Evolutionary conservation across 2,329 filamentous ascomycete species (phyloP).

Genomic region (Huntiella bhutanensis): DNA sequence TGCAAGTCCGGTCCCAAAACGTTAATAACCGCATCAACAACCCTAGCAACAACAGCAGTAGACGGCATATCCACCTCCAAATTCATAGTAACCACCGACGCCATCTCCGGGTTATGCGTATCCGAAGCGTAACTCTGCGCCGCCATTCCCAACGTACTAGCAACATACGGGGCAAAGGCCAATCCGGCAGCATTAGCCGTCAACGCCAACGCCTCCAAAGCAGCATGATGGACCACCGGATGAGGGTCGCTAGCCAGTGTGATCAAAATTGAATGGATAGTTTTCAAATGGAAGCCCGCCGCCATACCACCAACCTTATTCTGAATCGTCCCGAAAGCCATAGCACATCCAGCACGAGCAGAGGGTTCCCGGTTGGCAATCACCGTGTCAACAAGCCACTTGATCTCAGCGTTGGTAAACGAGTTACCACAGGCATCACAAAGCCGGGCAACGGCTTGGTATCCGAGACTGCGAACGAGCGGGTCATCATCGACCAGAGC

Average conservation of each 20-base stretch:
- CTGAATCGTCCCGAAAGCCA: constrained; percentile 83
- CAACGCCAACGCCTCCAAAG: constrained; percentile 67
- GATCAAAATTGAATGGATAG: constrained; percentile 94
- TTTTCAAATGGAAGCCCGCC: constrained; percentile 87
- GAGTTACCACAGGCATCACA: constrained; percentile 70
- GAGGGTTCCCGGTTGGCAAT: constrained; percentile 85
- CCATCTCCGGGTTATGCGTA: constrained; percentile 70
- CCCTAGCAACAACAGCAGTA: constrained; percentile 64
- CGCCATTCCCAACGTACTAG: constrained; percentile 79
- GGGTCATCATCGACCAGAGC: constrained; percentile 73
- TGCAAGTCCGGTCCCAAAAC: constrained; percentile 90
- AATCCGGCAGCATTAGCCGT: constrained; percentile 85
- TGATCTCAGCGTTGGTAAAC: constrained; percentile 80
- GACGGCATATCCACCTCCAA: constrained; percentile 73
- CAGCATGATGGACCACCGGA: constrained; percentile 90
- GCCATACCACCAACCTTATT: constrained; percentile 95
- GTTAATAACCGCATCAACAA: constrained; percentile 89
- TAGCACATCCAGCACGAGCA: constrained; percentile 81
- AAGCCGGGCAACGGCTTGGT: constrained; percentile 66
- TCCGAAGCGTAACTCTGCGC: constrained; percentile 85
- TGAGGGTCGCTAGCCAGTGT: constrained; percentile 91
- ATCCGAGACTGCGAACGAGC: constrained; percentile 68
- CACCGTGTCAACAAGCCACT: constrained; percentile 81
- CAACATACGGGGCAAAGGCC: constrained; percentile 78
- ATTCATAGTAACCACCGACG: constrained; percentile 69